phyloP scores from a whole-genome alignment of 2,329 filamentous ascomycete genomes.

The Eutypella sp. region DNA sequence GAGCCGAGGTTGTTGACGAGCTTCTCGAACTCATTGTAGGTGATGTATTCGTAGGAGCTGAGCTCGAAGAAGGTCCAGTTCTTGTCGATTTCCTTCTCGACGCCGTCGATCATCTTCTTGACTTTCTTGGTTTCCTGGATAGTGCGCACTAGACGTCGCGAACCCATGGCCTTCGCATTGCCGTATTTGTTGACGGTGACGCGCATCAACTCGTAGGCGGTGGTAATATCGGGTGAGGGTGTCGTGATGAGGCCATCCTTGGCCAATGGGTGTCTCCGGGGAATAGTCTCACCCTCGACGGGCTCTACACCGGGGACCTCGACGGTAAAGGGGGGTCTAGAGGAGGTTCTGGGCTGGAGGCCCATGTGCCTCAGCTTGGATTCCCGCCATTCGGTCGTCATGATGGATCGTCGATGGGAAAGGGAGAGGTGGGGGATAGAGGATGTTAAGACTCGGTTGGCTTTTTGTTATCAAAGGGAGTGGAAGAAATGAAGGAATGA shows the following conservation, averaged over 20 bases:
- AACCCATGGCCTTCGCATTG: constrained; percentile 62
- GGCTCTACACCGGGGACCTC: constrained; percentile 60
- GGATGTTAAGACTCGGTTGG: too few relatives aligned
- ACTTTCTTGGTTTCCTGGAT: constrained; percentile 84
- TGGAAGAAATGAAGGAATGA: too few relatives aligned
- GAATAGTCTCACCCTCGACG: constrained; percentile 68
- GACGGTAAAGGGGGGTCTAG: constrained; percentile 62
- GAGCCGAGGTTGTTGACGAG: constrained; percentile 62
- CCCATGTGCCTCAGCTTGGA: constrained; percentile 22
- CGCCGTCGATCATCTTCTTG: constrained; percentile 80
- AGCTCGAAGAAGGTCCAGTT: constrained; percentile 86
- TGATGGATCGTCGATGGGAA: constrained; percentile 11
- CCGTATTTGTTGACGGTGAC: constrained; percentile 61
- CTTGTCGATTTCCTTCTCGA: constrained; percentile 77
- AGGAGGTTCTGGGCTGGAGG: constrained; percentile 43
- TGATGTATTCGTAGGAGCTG: constrained; percentile 70
- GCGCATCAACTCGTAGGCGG: constrained; percentile 71
- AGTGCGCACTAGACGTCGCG: constrained; percentile 67
- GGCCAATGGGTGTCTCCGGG: constrained; percentile 59
- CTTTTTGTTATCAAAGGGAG: too few relatives aligned
- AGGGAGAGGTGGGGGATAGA: background rate
- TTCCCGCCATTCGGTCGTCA: constrained; percentile 25
- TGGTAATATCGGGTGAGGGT: constrained; percentile 61
- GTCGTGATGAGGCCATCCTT: constrained; percentile 57
- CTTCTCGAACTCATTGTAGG: constrained; percentile 73